Evolutionary conservation across 169 alveolate species (phyloP), one percentile per base, ranked within the genome.

Genomic region (Hepatocystis sp.): DNA sequence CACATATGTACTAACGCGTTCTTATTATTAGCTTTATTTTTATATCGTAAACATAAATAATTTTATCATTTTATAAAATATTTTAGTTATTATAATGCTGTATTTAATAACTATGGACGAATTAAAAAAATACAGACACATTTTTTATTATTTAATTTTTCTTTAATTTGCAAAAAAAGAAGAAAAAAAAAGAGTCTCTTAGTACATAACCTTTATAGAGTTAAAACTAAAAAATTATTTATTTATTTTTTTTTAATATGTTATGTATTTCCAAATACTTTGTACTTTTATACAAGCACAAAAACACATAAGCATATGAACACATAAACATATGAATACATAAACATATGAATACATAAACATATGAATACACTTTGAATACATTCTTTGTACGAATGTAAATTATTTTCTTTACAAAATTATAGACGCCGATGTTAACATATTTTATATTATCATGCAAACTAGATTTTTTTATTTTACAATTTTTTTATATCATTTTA

Each of bases 111-210:
- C n/a, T n/a, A n/a, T n/a, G n/a, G n/a, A n/a, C 36, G 2, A 15
- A 44, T 36, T 42, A 76, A 4, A 46, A 76, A 0, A 11, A 23
- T 49, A 0, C 17, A 47, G 2, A 7, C 76, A 61, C 39, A 51
- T 28, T 11, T 4, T 61, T 36, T 39, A 47, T 61, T 61, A n/a
- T 61, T 61, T 34, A 27, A 61, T 25, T 61, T 61, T 28, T 27
- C 58, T 15, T 15, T 2, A 15, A 36, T 8, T 27, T 36, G 2
- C 36, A 28, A 47, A 39, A 21, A n/a, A n/a, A n/a, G n/a, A n/a
- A n/a, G n/a, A n/a, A n/a, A n/a, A n/a, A n/a, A n/a, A n/a, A n/a
- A n/a, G n/a, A 8, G 76, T 28, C 39, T 61, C 23, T 39, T 46
- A 13, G 19, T 30, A 52, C 15, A 25, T 36, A 28, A 15, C 19